phyloP scores from a whole-genome alignment of 805 yeast genomes.

The Candida insectorum region DNA sequence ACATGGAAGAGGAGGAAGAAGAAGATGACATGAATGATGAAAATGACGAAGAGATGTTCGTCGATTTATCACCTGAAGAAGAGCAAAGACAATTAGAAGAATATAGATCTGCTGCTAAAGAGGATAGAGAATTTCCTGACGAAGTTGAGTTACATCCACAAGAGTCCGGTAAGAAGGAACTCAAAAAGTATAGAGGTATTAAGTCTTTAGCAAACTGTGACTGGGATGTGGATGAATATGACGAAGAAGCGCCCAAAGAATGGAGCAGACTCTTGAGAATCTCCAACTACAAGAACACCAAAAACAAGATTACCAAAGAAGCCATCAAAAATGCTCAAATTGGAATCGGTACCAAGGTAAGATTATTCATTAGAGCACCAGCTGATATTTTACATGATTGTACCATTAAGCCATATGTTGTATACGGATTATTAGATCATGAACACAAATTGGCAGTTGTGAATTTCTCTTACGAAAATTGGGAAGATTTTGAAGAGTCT shows the following conservation, averaged over 20 bases:
- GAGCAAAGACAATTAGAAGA: constrained; percentile 72
- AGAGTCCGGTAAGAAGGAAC: constrained; percentile 71
- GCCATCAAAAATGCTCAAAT: constrained; percentile 42
- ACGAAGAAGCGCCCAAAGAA: constrained; percentile 68
- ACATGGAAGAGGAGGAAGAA: constrained; percentile 9
- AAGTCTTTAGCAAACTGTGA: constrained; percentile 73
- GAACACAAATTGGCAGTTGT: constrained; percentile 85
- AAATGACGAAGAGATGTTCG: constrained; percentile 55
- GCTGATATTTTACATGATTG: constrained; percentile 17
- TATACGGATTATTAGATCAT: constrained; percentile 75
- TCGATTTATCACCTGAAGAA: constrained; percentile 76
- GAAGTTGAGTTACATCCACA: constrained; percentile 82
- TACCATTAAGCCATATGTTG: constrained; percentile 45
- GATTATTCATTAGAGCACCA: constrained; percentile 59
- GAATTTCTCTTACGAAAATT: constrained; percentile 76
- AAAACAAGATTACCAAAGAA: constrained; percentile 64
- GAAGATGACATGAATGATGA: constrained; percentile 32
- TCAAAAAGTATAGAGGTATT: constrained; percentile 81
- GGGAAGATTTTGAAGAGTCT: constrained; percentile 88
- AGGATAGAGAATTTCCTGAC: constrained; percentile 92
- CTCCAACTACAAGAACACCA: constrained; percentile 72
- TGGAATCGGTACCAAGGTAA: constrained; percentile 58
- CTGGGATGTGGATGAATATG: constrained; percentile 87
- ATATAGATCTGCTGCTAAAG: constrained; percentile 68
- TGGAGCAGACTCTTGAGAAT: constrained; percentile 77